Evolutionary conservation across 345 rosid species (phyloP).

Genomic region (Salix viminalis): DNA sequence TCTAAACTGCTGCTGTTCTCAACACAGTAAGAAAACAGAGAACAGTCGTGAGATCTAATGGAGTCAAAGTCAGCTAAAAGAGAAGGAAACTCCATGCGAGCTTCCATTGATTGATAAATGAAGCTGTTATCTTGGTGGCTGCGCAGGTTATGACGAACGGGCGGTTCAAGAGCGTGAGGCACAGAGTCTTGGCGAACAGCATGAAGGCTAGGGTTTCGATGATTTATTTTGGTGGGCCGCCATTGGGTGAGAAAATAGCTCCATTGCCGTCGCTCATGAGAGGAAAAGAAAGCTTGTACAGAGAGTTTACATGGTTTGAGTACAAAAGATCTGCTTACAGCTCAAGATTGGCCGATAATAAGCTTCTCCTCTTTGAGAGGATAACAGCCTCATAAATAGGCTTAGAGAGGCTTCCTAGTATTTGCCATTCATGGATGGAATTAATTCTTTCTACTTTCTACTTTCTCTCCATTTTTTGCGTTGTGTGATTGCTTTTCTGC

Average conservation of each 20-base stretch:
- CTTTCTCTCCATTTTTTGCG: background rate
- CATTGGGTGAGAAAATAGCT: slow-evolving; percentile 50
- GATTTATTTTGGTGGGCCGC: slow-evolving; percentile 87
- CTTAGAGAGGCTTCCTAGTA: slow-evolving; percentile 14
- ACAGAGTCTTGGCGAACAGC: slow-evolving; percentile 66
- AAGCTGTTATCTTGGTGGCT: background rate
- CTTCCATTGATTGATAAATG: background rate
- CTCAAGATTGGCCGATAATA: slow-evolving; percentile 67
- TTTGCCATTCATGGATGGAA: slow-evolving; percentile 27
- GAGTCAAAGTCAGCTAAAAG: background rate
- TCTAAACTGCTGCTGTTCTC: background rate
- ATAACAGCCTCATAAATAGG: slow-evolving; percentile 9
- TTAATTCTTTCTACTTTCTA: background rate
- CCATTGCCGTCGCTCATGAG: slow-evolving; percentile 50
- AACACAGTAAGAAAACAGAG: background rate
- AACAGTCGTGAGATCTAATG: background rate
- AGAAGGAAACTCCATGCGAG: background rate
- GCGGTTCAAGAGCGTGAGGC: slow-evolving; percentile 79
- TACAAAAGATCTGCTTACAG: slow-evolving; percentile 72
- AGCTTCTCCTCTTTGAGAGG: slow-evolving; percentile 67
- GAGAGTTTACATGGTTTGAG: slow-evolving; percentile 81
- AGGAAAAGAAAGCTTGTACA: slow-evolving; percentile 64
- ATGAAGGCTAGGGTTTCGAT: slow-evolving; percentile 68
- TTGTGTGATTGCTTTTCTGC: background rate
- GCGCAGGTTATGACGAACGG: slow-evolving; percentile 88